Conservation (phyloP, 2,329 filamentous ascomycete species). For the Arthrinium puccinioides region DNA sequence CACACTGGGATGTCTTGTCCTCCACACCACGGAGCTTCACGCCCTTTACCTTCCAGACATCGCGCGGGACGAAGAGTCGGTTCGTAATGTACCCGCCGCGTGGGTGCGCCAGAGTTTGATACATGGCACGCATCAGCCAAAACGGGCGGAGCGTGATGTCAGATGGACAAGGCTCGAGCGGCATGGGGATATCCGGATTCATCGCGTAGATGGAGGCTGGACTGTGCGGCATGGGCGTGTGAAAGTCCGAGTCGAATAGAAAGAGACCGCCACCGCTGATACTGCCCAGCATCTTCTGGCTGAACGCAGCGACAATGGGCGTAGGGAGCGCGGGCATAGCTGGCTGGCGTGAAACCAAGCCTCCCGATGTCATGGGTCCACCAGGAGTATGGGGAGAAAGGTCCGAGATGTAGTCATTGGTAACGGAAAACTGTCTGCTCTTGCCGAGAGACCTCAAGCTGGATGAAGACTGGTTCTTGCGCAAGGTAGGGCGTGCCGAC, state of each 20-base stretch:
- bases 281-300: conserved; percentile 47
- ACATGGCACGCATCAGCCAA: conserved; percentile 93
- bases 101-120: conserved; percentile 86
- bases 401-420: conserved; percentile 56
- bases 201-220: conserved; percentile 60
- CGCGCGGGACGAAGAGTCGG: conserved; percentile 83
- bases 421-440: conserved; percentile 62
- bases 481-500: conserved; percentile 38
- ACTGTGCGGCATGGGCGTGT: conserved; percentile 49
- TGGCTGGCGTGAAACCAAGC: conserved; percentile 39
- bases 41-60: conserved; percentile 89
- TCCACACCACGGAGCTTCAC: conserved; percentile 89
- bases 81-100: conserved; percentile 87
- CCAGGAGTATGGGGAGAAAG: conserved; percentile 68
- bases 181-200: conserved; percentile 60
- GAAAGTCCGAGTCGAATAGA: conserved; percentile 78
- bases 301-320: conserved; percentile 56
- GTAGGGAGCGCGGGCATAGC: conserved; percentile 60
- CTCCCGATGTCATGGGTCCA: conserved; percentile 54
- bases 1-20: conserved; percentile 89
- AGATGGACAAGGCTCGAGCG: conserved; percentile 85
- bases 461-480: conserved; percentile 65
- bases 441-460: conserved; percentile 65
- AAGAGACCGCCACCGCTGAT: conserved; percentile 66
- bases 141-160: conserved; percentile 88